Conservation (phyloP, 2,329 filamentous ascomycete species). For the Fusarium acutatum region DNA sequence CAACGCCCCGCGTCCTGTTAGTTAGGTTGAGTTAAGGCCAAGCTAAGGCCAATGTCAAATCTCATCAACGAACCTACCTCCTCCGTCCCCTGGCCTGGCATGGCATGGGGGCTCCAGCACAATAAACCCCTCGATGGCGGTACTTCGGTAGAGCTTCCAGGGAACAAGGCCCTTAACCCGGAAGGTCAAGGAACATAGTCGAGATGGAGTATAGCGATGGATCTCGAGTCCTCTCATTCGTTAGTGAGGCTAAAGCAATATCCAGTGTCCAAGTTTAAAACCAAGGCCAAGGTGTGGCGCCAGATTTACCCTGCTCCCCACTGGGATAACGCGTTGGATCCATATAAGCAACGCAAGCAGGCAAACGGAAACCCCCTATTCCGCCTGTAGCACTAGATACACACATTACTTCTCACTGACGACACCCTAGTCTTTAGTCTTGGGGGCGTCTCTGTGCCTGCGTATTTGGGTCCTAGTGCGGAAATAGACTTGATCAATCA, state of each 20-base stretch:
- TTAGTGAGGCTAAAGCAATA: not conserved
- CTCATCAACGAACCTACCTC: not conserved
- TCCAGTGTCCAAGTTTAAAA: not conserved
- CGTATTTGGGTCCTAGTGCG: slow-evolving; percentile 9
- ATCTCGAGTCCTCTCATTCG: not conserved
- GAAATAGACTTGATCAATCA: slow-evolving; percentile 20
- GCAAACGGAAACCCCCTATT: not conserved
- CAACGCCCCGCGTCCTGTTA: not conserved
- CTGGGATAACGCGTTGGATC: slow-evolving; percentile 13
- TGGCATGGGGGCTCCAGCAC: not conserved
- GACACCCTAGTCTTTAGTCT: not conserved
- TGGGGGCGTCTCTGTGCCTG: slow-evolving; percentile 2
- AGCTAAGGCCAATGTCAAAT: slow-evolving; percentile 4
- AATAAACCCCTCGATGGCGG: slow-evolving; percentile 7
- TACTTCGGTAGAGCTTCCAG: slow-evolving; percentile 24
- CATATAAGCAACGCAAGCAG: not conserved
- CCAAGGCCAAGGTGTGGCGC: slow-evolving; percentile 20
- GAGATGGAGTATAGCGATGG: slow-evolving; percentile 7
- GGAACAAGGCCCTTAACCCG: not conserved
- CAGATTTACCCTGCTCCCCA: slow-evolving; percentile 11
- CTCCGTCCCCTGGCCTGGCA: not conserved
- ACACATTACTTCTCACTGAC: slow-evolving; percentile 1
- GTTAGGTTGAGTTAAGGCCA: not conserved
- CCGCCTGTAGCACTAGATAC: not conserved
- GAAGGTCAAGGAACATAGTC: not conserved